Percentiles rank a stretch among this genome's conserved stretches.
Evolutionary conservation across 371 early-diverging fungal genomes (phyloP).

Genomic region (Mortierella sp.): DNA sequence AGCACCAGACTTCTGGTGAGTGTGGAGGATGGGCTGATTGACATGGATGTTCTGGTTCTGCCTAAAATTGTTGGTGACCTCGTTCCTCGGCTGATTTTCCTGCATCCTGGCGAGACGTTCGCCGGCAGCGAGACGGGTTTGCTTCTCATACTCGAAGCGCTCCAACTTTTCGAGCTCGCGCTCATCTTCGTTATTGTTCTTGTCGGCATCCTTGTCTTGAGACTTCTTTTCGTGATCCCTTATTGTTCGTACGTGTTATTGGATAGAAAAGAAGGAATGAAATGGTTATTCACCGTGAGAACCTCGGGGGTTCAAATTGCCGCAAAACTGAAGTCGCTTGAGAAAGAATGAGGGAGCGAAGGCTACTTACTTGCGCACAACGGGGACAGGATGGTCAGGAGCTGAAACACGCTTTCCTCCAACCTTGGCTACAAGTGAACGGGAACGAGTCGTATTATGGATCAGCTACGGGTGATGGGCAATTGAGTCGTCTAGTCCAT

Average conservation of each 20-base stretch:
- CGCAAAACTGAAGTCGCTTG: background rate
- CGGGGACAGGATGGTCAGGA: slow-evolving; percentile 46
- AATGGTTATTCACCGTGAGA: slow-evolving; percentile 3
- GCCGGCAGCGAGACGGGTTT: slow-evolving; percentile 35
- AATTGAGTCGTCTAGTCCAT: too few species aligned
- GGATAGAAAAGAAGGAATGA: background rate
- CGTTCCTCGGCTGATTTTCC: slow-evolving; percentile 43
- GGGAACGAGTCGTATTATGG: too few species aligned
- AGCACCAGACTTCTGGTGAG: slow-evolving; percentile 48
- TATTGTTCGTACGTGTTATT: background rate
- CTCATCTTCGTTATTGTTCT: slow-evolving; percentile 33
- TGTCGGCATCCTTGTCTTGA: slow-evolving; percentile 16
- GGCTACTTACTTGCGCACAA: slow-evolving; percentile 49
- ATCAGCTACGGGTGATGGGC: too few species aligned
- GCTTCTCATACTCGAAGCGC: slow-evolving; percentile 43
- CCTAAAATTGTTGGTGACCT: slow-evolving; percentile 26
- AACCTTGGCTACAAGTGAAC: slow-evolving; percentile 25
- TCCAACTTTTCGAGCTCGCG: slow-evolving; percentile 41
- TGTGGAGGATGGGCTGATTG: slow-evolving; percentile 48
- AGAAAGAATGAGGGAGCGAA: background rate
- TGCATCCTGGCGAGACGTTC: slow-evolving; percentile 48
- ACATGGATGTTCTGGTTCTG: slow-evolving; percentile 48
- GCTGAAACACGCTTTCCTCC: slow-evolving; percentile 47
- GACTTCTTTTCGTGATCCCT: slow-evolving; percentile 35
- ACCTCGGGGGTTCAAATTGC: background rate